These are phyloP conservation scores for Nepenthes alata DNA, from an alignment of 179 eudicot genomes.

Conservation along the genomic window DNA sequence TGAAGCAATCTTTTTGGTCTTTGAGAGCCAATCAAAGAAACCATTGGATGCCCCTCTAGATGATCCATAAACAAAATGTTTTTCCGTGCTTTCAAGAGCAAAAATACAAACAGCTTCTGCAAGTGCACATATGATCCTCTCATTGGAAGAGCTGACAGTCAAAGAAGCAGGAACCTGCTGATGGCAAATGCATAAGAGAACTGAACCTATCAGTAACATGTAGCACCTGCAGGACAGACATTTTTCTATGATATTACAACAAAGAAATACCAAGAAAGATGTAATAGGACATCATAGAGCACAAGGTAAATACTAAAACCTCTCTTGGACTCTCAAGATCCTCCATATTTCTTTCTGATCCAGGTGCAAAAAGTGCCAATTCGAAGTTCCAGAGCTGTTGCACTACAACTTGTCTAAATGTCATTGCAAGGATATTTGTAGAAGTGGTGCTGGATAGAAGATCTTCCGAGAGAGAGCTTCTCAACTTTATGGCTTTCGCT, in stretches of 20 bases:
- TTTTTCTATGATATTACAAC: constrained; percentile 35
- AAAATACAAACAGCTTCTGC: constrained; percentile 70
- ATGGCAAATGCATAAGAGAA: constrained; percentile 66
- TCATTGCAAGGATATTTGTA: constrained; percentile 69
- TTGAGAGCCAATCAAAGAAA: constrained; percentile 36
- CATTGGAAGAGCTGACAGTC: constrained; percentile 57
- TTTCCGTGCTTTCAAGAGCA: constrained; percentile 53
- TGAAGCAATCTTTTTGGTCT: constrained; percentile 38
- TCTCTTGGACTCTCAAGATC: constrained; percentile 74
- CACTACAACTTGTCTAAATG: constrained; percentile 84
- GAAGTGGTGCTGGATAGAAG: constrained; percentile 35
- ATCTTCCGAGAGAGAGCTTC: constrained; percentile 39
- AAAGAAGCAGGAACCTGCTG: constrained; percentile 78
- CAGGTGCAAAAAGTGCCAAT: constrained; percentile 55
- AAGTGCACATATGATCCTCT: constrained; percentile 41
- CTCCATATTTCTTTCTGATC: constrained; percentile 63
- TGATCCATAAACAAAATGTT: constrained; percentile 23
- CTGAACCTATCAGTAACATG: constrained; percentile 52
- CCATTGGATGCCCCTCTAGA: constrained; percentile 20
- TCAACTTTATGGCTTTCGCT: constrained; percentile 65
- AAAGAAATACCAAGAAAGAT: constrained; percentile 10
- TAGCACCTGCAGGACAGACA: constrained; percentile 60
- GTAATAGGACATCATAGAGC: background rate
- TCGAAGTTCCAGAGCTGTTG: constrained; percentile 72
- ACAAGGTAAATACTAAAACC: constrained; percentile 24